phyloP scores from a whole-genome alignment of 108 stramenopile genomes.

The Nitzschia putrida region DNA sequence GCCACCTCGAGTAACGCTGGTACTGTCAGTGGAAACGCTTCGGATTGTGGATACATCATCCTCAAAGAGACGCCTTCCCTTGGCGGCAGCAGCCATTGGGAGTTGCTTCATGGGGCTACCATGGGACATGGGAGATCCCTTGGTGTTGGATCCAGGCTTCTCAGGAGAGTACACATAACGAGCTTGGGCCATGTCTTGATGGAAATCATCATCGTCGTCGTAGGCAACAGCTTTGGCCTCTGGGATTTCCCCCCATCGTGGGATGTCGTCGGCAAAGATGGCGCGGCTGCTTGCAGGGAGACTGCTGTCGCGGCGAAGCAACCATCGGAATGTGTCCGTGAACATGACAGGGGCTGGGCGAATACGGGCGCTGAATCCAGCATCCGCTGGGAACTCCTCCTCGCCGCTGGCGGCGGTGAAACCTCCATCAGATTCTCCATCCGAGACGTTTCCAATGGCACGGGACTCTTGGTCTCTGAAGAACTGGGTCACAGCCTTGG shows the following conservation, averaged over 20 bases:
- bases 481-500: conserved; percentile 48
- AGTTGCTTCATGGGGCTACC: background rate
- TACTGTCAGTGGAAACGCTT: conserved; percentile 5
- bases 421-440: background rate
- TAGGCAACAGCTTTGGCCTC: conserved; percentile 12
- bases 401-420: conserved; percentile 14
- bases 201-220: background rate
- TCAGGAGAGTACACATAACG: background rate
- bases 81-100: conserved; percentile 1
- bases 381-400: conserved; percentile 33
- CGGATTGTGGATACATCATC: conserved; percentile 2
- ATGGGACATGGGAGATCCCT: no score
- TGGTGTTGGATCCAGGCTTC: background rate
- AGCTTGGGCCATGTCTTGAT: background rate
- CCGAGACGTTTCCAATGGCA: background rate
- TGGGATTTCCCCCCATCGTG: conserved; percentile 9
- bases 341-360: conserved; percentile 55
- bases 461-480: conserved; percentile 19
- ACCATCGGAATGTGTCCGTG: conserved; percentile 58
- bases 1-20: background rate
- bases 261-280: background rate
- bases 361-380: conserved; percentile 32
- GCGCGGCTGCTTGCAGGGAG: conserved; percentile 14
- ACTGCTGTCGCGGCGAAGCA: conserved; percentile 23
- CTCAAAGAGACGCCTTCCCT: conserved; percentile 1